Base-by-base conservation (phyloP, 2,329 filamentous ascomycete genomes). In the Phialemonium atrogriseum region DNA sequence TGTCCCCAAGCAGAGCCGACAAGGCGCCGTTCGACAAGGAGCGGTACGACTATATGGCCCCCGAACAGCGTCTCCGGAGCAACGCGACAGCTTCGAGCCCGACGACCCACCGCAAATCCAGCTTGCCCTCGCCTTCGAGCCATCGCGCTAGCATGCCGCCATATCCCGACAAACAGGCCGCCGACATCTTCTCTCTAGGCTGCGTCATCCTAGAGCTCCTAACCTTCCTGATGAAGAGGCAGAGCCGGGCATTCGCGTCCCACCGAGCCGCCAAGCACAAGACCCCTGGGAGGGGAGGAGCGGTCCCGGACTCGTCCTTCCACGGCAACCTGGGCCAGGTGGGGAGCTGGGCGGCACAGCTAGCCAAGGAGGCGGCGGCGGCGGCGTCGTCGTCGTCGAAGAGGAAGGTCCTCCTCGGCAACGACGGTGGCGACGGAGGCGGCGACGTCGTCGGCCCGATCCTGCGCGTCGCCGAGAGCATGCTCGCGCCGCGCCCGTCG, bases 141-240 rank as follows among this genome's bases (percentile, higher is more conserved):
- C 54, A 41, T 32, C 54, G 45, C 36, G 58, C 43, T 4, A 31
- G 19, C 38, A 49, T 48, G n/a, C 62, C 59, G 15, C 59, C 62
- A 2, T 61, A 63, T 21, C 56, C 68, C 12, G 63, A 70, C 40
- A 63, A 68, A 4, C 70, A 73, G 40, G 69, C 72, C 38, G 73
- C 77, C 26, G 83, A 87, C 49, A 62, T 87, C 13, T 88, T 82
- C 55, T 83, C 80, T 4, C 62, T 86, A 2, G 82, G 75, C 8
- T 83, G 80, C 50, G 67, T 86, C 31, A 81, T 81, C 38, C 61
- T 86, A 11, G 82, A 88, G 41, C 68, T 87, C 18, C 49, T 86
- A 13, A 77, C 76, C 14, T 77, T 83, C 46, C 60, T 83, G 35
- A 55, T 85, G 37, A 83, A 84, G 51, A 77, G 78, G 42, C 73